Evolutionary conservation across 1,284 basidiomycete species (phyloP).

Genomic region (Apiotrichum sp.): DNA sequence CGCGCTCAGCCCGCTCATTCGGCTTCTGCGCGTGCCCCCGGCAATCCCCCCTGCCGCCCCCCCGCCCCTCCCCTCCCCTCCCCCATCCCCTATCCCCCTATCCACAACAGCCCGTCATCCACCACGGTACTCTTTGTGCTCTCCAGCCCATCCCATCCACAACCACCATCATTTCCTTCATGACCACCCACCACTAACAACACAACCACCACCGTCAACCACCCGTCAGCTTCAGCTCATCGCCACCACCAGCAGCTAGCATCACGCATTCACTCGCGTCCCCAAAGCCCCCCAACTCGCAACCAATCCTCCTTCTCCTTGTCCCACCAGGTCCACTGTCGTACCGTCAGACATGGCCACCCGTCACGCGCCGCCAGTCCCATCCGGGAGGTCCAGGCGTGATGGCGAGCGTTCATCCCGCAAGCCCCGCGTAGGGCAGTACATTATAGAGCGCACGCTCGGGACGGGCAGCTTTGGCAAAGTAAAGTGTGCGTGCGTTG

Average conservation of each 20-base stretch:
- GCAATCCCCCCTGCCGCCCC: no score
- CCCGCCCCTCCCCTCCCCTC: no score
- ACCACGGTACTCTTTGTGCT: no score
- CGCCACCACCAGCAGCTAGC: not conserved
- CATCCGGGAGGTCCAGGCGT: slow-evolving; percentile 16
- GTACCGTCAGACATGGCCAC: slow-evolving; percentile 30
- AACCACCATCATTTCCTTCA: no score
- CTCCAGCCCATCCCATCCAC: no score
- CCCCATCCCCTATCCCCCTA: no score
- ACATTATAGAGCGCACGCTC: slow-evolving; percentile 51
- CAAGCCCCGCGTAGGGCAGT: slow-evolving; percentile 46
- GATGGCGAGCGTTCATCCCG: slow-evolving; percentile 17
- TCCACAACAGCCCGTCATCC: no score
- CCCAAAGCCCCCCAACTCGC: not conserved
- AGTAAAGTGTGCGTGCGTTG: slow-evolving; percentile 74
- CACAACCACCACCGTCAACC: no score
- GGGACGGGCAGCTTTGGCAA: slow-evolving; percentile 87
- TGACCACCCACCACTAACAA: no score
- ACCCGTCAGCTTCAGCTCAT: not conserved
- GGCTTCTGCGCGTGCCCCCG: no score
- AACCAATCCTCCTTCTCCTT: not conserved
- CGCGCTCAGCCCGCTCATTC: no score
- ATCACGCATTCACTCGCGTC: not conserved
- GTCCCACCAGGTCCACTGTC: slow-evolving; percentile 28
- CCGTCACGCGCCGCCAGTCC: slow-evolving; percentile 40